Base-by-base conservation (phyloP, 768 basidiomycete species). In the Boletus bicolor region DNA sequence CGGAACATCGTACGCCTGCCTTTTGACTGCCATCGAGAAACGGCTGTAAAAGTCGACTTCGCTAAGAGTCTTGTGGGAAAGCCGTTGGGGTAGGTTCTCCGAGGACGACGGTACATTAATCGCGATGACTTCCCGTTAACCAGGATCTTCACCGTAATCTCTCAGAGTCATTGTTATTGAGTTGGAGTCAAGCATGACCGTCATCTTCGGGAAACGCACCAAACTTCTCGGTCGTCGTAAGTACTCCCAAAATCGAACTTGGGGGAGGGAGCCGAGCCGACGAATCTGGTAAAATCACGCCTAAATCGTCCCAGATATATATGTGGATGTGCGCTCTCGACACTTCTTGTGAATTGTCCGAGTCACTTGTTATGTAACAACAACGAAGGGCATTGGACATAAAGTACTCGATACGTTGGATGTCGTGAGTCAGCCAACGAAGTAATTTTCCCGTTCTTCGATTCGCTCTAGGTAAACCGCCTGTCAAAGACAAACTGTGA, bases 101-200 rank as follows among this genome's bases (percentile, higher is more conserved):
- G 64, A 62, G 53, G 62, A 54, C 28, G 52, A 32, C 46, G 62
- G 55, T 35, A 15, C 21, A 46, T 47, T 42, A 24, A 24, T 24
- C 48, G 26, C 17, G 30, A 26, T 35, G 34, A 42, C 35, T 50
- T 44, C 30, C 8, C 28, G 21, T 34, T 32, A 8, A n/a, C 17
- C 7, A 30, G 32, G 53, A 50, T 53, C 44, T 52, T 17, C 35
- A 34, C 21, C 21, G 21, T 24, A 3, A 24, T n/a, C 26, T 32
- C 44, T 4, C 55, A 28, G 28, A 28, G 28, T 21, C 43, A 28
- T 43, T 44, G 35, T 15, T 32, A 44, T 61, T 42, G 38, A 57
- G 21, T 55, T 54, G 44, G 43, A 28, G 32, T 51, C 42, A 44
- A 34, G 39, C 24, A 60, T 4, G 36, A 50, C 50, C 48, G 51